These are phyloP conservation scores for Trichophyton equinum DNA, from an alignment of 2,329 filamentous ascomycete genomes.

Conservation along the genomic window DNA sequence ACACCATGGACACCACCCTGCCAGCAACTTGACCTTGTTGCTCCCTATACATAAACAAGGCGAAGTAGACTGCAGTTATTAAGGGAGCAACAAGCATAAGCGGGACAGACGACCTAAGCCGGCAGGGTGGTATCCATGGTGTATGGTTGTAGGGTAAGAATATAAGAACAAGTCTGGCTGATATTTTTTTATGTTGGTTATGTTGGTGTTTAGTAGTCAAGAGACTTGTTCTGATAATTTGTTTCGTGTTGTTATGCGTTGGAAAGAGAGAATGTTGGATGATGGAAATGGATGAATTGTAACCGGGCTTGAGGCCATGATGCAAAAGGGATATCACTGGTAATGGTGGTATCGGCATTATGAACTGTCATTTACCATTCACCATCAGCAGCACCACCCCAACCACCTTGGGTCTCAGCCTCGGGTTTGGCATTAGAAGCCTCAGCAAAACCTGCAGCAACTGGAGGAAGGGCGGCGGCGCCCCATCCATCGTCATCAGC, in stretches of 20 bases:
- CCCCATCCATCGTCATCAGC: slow-evolving; percentile 4
- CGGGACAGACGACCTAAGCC: background rate
- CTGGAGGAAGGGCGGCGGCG: background rate
- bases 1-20: background rate
- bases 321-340: background rate
- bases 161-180: background rate
- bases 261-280: too few species aligned
- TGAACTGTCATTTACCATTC: background rate
- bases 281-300: background rate
- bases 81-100: background rate
- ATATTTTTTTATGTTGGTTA: background rate
- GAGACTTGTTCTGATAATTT: background rate
- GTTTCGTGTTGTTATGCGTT: too few species aligned
- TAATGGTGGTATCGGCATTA: background rate
- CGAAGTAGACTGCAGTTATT: background rate
- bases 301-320: background rate
- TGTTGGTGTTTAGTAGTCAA: background rate
- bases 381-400: background rate
- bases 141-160: background rate
- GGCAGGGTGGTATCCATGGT: background rate
- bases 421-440: background rate
- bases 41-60: background rate
- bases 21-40: background rate
- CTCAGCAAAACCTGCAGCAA: background rate
- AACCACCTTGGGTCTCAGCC: background rate